phyloP scores from a whole-genome alignment of 345 rosid genomes.

The Eucalyptus pauciflora region DNA sequence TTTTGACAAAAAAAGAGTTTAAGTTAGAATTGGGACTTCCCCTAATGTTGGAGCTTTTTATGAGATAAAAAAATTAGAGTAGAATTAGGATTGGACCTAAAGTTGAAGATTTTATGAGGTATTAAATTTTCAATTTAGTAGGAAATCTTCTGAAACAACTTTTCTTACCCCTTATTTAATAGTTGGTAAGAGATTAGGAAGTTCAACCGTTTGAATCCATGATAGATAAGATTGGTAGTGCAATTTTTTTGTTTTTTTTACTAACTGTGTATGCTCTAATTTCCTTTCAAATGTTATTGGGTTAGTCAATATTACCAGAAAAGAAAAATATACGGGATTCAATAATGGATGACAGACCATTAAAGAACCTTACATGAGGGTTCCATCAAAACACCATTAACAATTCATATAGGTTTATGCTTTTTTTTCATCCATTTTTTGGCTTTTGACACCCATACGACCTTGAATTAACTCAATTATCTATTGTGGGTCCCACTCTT shows the following conservation, averaged over 20 bases:
- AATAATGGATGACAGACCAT: not conserved
- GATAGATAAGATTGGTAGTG: not conserved
- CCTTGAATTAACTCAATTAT: not conserved
- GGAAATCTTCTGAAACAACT: not conserved
- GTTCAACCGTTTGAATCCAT: not conserved
- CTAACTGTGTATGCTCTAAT: not conserved
- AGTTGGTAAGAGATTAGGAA: not conserved
- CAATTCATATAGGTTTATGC: no score
- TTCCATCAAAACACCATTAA: not conserved
- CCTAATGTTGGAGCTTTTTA: no score
- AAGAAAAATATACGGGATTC: not conserved
- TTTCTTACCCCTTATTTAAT: not conserved
- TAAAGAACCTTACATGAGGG: not conserved
- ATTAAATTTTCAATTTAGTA: no score
- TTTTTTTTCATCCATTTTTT: not conserved
- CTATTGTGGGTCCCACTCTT: not conserved
- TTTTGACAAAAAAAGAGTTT: not conserved
- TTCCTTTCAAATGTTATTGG: not conserved
- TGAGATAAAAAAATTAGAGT: no score
- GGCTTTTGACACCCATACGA: not conserved
- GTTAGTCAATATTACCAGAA: not conserved
- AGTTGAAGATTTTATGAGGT: no score
- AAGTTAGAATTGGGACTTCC: not conserved
- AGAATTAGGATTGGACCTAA: no score
- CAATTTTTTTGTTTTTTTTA: no score